Percentiles rank a stretch among this genome's conserved stretches.
Evolutionary conservation across 352 stramenopile genomes (phyloP).

Genomic region (Phytophthora pisi): DNA sequence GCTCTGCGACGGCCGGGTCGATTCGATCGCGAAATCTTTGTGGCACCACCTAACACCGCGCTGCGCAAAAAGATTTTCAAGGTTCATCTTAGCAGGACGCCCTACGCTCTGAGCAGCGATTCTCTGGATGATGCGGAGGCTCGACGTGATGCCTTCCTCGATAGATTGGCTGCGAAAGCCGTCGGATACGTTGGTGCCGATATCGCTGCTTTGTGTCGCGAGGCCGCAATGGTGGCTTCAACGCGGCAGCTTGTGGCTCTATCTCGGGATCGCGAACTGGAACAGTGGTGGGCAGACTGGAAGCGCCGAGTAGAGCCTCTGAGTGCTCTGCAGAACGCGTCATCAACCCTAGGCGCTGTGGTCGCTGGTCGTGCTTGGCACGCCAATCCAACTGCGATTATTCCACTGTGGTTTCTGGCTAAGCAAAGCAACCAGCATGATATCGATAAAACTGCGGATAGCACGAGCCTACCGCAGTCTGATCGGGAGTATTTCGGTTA

Average conservation of each 20-base stretch:
- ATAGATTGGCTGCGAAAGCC: constrained; percentile 47
- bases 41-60: constrained; percentile 50
- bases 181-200: constrained; percentile 86
- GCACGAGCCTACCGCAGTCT: constrained; percentile 3
- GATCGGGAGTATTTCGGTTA: constrained; percentile 51
- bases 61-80: constrained; percentile 69
- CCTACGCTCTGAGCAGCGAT: constrained; percentile 34
- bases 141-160: constrained; percentile 39
- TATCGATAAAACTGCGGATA: not conserved
- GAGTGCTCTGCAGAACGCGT: constrained; percentile 16
- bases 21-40: constrained; percentile 83
- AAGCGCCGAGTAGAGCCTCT: constrained; percentile 49
- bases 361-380: constrained; percentile 63
- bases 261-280: constrained; percentile 51
- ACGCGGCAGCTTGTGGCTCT: constrained; percentile 66
- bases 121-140: constrained; percentile 15
- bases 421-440: constrained; percentile 32
- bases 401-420: constrained; percentile 73
- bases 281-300: constrained; percentile 69
- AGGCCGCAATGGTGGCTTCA: constrained; percentile 72
- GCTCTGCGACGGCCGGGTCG: constrained; percentile 77
- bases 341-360: constrained; percentile 46
- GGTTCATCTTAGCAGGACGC: constrained; percentile 55
- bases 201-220: constrained; percentile 76
- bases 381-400: constrained; percentile 64